Evolutionary conservation across 192 early-diverging fungal species (phyloP).

Genomic region (Podila epigama): DNA sequence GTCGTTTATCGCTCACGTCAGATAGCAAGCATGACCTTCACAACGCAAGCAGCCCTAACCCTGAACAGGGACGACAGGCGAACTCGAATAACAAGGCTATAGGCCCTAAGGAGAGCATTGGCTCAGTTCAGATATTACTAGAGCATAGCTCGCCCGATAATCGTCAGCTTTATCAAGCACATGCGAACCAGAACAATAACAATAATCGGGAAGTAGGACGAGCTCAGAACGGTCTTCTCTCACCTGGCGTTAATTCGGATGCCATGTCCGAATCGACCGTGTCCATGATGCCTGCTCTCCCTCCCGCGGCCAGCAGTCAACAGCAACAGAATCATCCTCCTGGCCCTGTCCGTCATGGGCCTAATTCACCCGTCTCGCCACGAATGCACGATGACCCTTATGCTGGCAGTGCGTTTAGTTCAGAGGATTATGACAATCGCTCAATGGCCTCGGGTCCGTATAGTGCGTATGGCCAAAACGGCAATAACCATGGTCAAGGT

Average conservation of each 20-base stretch:
- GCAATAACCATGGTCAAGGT: neutral
- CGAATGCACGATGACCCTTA: conserved; percentile 14
- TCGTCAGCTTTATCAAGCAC: neutral
- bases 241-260: conserved; percentile 8
- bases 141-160: neutral
- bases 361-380: neutral
- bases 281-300: conserved; percentile 30
- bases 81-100: conserved; percentile 30
- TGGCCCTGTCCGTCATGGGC: neutral
- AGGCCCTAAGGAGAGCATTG: conserved; percentile 40
- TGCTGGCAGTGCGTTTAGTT: conserved; percentile 37
- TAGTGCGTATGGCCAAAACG: neutral
- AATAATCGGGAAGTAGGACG: conserved; percentile 2
- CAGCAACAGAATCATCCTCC: neutral
- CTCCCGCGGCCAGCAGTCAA: conserved; percentile 2
- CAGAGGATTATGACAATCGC: conserved; percentile 22
- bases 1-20: conserved; percentile 20
- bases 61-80: conserved; percentile 29
- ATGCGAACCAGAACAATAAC: neutral
- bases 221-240: neutral
- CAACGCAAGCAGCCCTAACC: no score
- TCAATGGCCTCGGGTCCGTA: conserved; percentile 13
- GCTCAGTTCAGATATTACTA: conserved; percentile 20
- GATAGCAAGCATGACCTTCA: conserved; percentile 11
- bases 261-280: conserved; percentile 28